These are phyloP conservation scores for Kentomonas sorsogonicus DNA, from an alignment of 208 protist species.

Conservation along the genomic window DNA sequence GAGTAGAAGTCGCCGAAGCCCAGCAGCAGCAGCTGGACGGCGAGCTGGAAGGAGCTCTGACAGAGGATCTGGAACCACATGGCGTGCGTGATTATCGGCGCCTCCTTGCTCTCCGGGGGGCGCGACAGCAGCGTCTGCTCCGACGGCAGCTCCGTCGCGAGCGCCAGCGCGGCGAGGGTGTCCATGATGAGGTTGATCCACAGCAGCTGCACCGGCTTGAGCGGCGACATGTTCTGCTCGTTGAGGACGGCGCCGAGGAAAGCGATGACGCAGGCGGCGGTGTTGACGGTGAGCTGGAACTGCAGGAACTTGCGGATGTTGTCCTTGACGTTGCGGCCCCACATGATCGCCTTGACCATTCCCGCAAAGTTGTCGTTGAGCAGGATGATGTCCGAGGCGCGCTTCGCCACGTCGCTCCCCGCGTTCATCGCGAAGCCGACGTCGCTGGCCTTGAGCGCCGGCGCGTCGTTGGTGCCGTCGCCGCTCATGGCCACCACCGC, in stretches of 20 bases:
- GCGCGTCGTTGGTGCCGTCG: conserved; percentile 96
- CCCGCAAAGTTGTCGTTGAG: conserved; percentile 98
- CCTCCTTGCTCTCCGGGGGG: conserved; percentile 72
- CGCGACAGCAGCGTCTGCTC: conserved; percentile 59
- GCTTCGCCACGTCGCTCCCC: conserved; percentile 92
- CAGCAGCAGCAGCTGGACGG: conserved; percentile 58
- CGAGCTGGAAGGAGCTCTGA: conserved; percentile 76
- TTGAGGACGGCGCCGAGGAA: conserved; percentile 88
- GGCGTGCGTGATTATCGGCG: conserved; percentile 73
- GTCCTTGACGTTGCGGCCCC: conserved; percentile 98
- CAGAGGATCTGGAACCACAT: conserved; percentile 91
- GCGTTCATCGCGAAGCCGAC: conserved; percentile 96
- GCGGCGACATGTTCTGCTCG: conserved; percentile 67
- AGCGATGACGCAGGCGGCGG: conserved; percentile 85
- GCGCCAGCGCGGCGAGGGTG: conserved; percentile 85
- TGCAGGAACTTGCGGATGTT: conserved; percentile 98
- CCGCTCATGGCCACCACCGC: conserved; percentile 94
- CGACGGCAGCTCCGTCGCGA: conserved; percentile 87
- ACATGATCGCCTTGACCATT: conserved; percentile 96
- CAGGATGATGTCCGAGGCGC: conserved; percentile 94
- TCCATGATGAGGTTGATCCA: conserved; percentile 95
- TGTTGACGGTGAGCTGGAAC: conserved; percentile 97
- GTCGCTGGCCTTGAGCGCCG: conserved; percentile 97
- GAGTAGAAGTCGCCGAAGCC: conserved; percentile 18
- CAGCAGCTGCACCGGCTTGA: conserved; percentile 90